These are phyloP conservation scores for Murraya koenigii DNA, from an alignment of 345 rosid species.

Conservation along the genomic window DNA sequence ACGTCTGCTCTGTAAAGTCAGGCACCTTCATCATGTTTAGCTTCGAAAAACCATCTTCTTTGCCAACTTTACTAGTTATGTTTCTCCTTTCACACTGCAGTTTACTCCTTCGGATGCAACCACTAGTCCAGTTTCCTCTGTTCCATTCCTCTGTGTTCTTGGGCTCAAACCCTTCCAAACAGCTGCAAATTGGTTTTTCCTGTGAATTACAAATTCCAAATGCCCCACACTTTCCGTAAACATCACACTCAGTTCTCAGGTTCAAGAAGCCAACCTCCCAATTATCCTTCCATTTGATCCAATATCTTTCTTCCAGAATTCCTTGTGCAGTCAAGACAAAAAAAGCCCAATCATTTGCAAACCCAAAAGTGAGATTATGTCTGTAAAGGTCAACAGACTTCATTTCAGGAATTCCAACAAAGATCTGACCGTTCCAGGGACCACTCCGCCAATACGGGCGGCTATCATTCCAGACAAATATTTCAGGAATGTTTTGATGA, in stretches of 20 bases:
- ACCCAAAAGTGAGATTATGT: neutral
- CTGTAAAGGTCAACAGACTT: conserved; percentile 28
- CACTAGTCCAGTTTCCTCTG: conserved; percentile 39
- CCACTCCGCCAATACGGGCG: conserved; percentile 32
- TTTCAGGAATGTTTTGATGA: conserved; percentile 30
- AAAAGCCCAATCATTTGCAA: neutral
- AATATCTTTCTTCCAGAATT: neutral
- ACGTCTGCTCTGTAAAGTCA: conserved; percentile 23
- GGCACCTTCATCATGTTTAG: conserved; percentile 42
- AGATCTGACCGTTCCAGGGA: conserved; percentile 37
- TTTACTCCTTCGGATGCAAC: conserved; percentile 39
- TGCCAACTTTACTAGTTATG: conserved; percentile 22
- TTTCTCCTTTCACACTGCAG: conserved; percentile 31
- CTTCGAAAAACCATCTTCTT: conserved; percentile 44
- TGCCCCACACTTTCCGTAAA: conserved; percentile 50
- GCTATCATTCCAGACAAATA: conserved; percentile 44
- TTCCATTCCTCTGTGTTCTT: conserved; percentile 43
- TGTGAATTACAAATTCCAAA: conserved; percentile 36
- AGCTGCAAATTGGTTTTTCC: conserved; percentile 41
- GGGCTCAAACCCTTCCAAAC: conserved; percentile 52
- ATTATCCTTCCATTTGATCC: neutral
- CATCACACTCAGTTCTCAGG: conserved; percentile 31
- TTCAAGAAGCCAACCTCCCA: conserved; percentile 12
- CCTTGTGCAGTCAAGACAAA: neutral
- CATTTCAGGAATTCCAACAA: conserved; percentile 16